Percentiles rank a stretch among this genome's conserved stretches.
These are phyloP conservation scores for Uronychia setigera DNA, from an alignment of 73 alveolate species.

Conservation along the genomic window DNA sequence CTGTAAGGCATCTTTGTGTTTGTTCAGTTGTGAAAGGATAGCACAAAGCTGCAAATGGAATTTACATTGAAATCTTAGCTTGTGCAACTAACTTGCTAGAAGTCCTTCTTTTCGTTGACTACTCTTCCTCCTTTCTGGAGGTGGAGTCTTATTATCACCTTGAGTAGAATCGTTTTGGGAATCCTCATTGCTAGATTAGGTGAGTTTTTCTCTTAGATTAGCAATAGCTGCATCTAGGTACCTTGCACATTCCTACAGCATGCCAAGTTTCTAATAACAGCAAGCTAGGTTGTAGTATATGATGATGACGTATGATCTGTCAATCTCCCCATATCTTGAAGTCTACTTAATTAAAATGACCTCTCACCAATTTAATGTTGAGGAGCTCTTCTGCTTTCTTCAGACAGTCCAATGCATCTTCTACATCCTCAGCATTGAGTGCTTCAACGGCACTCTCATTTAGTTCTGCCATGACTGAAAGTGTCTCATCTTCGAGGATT, in stretches of 20 bases:
- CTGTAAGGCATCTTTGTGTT: constrained; percentile 11
- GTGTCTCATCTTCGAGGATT: background rate
- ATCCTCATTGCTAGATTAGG: background rate
- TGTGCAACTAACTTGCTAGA: constrained; percentile 4
- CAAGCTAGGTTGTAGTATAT: constrained; percentile 34
- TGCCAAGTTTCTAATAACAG: constrained; percentile 23
- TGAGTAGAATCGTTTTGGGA: background rate
- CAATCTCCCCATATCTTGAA: constrained; percentile 12
- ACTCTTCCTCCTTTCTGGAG: background rate
- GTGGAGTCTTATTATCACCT: background rate
- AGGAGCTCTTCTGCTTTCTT: background rate
- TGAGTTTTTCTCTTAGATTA: constrained; percentile 1
- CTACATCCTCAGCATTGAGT: background rate
- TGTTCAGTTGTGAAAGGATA: constrained; percentile 2
- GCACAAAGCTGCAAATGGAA: constrained; percentile 41
- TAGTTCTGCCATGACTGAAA: background rate
- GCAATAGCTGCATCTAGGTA: constrained; percentile 30
- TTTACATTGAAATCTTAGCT: constrained; percentile 7
- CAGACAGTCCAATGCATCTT: background rate
- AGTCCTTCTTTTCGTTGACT: background rate
- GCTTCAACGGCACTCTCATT: constrained; percentile 9
- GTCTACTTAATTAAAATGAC: background rate
- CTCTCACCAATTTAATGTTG: background rate
- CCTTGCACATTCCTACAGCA: constrained; percentile 19
- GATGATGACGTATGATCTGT: constrained; percentile 25